A percentile compares a stretch with the other conserved stretches of the same genome.
Conservation (phyloP, 2,329 filamentous ascomycete species). For the Gnomoniopsis smithogilvyi region DNA sequence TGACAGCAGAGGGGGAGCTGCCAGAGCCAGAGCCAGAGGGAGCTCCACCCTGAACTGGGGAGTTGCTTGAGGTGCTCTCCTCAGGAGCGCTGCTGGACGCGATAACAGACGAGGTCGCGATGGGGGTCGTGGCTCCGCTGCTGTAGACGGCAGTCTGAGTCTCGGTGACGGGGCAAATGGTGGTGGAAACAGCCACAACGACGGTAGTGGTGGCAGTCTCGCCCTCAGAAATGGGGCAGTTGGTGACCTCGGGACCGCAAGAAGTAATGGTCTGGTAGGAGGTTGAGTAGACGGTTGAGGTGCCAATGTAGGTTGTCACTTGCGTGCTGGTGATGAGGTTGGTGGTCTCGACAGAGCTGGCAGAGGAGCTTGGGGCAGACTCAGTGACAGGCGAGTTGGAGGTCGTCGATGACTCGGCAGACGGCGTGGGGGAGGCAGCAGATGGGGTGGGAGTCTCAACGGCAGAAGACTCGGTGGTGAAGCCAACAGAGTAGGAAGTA, state of each 20-base stretch:
- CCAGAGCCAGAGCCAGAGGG: slow-evolving; percentile 20
- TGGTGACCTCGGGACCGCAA: slow-evolving; percentile 41
- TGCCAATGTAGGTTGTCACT: slow-evolving; percentile 19
- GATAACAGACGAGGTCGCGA: slow-evolving; percentile 5
- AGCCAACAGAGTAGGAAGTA: slow-evolving; percentile 6
- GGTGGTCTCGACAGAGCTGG: slow-evolving; percentile 9
- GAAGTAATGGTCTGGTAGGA: slow-evolving; percentile 46
- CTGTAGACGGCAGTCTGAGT: slow-evolving; percentile 37
- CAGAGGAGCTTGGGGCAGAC: slow-evolving; percentile 2
- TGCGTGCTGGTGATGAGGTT: slow-evolving; percentile 18
- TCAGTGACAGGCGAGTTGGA: slow-evolving; percentile 3
- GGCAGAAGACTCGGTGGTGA: slow-evolving; percentile 6
- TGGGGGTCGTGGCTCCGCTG: slow-evolving; percentile 21
- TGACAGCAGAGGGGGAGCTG: slow-evolving; percentile 31
- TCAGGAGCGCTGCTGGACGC: slow-evolving; percentile 13
- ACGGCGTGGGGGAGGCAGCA: slow-evolving; percentile 16
- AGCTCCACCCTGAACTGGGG: slow-evolving; percentile 11
- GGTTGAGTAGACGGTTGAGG: slow-evolving; percentile 44
- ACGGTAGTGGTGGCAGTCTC: slow-evolving; percentile 53
- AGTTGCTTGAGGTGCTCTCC: slow-evolving; percentile 14
- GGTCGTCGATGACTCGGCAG: slow-evolving; percentile 9
- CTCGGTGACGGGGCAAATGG: slow-evolving; percentile 59
- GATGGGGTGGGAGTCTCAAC: slow-evolving; percentile 7
- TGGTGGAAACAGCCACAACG: slow-evolving; percentile 54
- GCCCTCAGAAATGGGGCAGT: slow-evolving; percentile 46